Conservation (phyloP, 495 filamentous ascomycete species). For the Entonaema liquescens region DNA sequence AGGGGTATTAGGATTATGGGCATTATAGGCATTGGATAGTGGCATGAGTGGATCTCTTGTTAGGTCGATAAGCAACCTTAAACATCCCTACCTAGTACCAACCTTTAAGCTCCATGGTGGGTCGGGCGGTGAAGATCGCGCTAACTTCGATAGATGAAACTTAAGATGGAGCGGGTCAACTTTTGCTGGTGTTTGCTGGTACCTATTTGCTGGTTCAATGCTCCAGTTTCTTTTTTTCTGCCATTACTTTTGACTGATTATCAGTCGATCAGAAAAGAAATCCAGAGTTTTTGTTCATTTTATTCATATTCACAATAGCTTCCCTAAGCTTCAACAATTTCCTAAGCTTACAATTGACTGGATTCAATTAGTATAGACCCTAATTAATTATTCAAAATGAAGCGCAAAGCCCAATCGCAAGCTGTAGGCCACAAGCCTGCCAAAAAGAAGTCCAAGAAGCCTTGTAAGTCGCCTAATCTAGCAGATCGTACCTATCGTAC, state of each 20-base stretch:
- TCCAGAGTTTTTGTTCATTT: conserved; percentile 6
- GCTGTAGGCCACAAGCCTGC: conserved; percentile 46
- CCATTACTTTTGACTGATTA: conserved; percentile 14
- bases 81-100: neutral
- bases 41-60: neutral
- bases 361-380: neutral
- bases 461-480: conserved; percentile 45
- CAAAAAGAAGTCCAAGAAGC: conserved; percentile 59
- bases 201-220: too few species aligned
- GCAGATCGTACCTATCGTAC: conserved; percentile 26
- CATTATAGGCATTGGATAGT: neutral
- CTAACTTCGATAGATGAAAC: conserved; percentile 12
- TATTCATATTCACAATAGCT: neutral
- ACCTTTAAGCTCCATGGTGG: conserved; percentile 17
- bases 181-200: neutral
- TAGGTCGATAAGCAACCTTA: neutral
- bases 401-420: conserved; percentile 57
- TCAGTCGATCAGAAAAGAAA: conserved; percentile 22
- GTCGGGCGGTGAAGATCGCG: conserved; percentile 36
- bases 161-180: conserved; percentile 12
- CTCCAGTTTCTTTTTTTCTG: conserved; percentile 31
- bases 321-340: neutral
- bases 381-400: conserved; percentile 52
- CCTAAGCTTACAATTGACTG: conserved; percentile 1
- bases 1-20: conserved; percentile 8